Conservation (phyloP, 176 grass and related monocot species). For the Lolium rigidum region DNA sequence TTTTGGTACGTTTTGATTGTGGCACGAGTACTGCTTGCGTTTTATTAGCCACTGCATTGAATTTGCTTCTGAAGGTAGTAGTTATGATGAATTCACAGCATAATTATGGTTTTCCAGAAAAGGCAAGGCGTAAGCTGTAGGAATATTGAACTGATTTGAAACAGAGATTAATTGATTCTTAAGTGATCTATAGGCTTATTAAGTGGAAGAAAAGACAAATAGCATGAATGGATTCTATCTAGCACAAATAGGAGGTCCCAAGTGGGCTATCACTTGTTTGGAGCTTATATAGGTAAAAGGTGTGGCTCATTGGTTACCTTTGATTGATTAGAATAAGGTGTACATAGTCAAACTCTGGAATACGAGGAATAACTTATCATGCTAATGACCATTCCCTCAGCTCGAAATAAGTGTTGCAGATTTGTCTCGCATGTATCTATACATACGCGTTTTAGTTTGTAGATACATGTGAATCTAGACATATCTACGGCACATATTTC, state of each 20-base stretch:
- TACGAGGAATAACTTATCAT: neutral
- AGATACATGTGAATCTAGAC: no score
- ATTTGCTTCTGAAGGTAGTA: neutral
- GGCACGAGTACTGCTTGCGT: neutral
- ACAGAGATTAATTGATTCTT: neutral
- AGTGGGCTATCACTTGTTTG: neutral
- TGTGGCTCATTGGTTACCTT: neutral
- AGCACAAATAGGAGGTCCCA: neutral
- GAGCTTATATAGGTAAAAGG: neutral
- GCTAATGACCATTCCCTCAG: neutral
- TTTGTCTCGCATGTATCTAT: no score
- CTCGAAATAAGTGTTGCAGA: no score
- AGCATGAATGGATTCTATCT: neutral
- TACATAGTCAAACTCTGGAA: conserved; percentile 2
- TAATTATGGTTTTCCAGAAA: neutral
- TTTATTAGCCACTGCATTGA: neutral
- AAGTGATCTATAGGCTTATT: neutral
- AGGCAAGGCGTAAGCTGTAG: neutral
- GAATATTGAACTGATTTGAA: neutral
- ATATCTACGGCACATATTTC: no score
- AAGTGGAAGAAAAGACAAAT: neutral
- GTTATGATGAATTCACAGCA: neutral
- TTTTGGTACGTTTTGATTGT: conserved; percentile 21
- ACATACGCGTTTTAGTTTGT: no score
- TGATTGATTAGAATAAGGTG: neutral